A percentile compares a stretch with the other conserved stretches of the same genome.
These are phyloP conservation scores for Sclerospora graminicola DNA, from an alignment of 352 stramenopile genomes.

Conservation along the genomic window DNA sequence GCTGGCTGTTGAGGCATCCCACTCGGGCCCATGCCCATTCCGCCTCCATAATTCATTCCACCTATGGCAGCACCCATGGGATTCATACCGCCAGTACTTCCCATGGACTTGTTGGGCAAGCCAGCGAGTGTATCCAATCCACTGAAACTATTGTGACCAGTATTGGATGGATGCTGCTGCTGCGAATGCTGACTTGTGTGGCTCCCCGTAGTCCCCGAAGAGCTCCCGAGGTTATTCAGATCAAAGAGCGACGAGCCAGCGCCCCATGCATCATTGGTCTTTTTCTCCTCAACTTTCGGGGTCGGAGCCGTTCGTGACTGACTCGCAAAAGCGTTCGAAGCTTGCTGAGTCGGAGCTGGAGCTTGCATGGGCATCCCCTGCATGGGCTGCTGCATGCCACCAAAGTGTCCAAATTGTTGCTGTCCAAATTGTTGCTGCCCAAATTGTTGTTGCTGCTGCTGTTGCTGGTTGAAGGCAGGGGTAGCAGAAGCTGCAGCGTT, in stretches of 20 bases:
- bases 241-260: slow-evolving; percentile 70
- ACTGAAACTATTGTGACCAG: slow-evolving; percentile 63
- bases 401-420: slow-evolving; percentile 28
- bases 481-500: slow-evolving; percentile 20
- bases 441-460: too few relatives aligned
- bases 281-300: slow-evolving; percentile 28
- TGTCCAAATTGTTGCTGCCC: slow-evolving; percentile 8
- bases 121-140: slow-evolving; percentile 72
- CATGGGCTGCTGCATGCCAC: slow-evolving; percentile 29
- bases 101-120: slow-evolving; percentile 60
- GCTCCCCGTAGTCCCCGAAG: slow-evolving; percentile 15
- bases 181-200: slow-evolving; percentile 21
- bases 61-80: slow-evolving; percentile 32
- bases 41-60: slow-evolving; percentile 37
- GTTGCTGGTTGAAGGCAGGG: slow-evolving; percentile 42
- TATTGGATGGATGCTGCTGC: slow-evolving; percentile 11
- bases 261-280: slow-evolving; percentile 69
- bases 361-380: slow-evolving; percentile 23
- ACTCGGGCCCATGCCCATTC: slow-evolving; percentile 15
- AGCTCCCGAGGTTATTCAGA: slow-evolving; percentile 57
- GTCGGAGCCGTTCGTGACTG: slow-evolving; percentile 22
- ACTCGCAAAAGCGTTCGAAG: slow-evolving; percentile 29
- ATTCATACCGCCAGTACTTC: slow-evolving; percentile 37
- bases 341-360: slow-evolving; percentile 23
- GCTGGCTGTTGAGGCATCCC: slow-evolving; percentile 22